Evolutionary conservation across 2,329 filamentous ascomycete species (phyloP).

Genomic region (Periconia digitata): DNA sequence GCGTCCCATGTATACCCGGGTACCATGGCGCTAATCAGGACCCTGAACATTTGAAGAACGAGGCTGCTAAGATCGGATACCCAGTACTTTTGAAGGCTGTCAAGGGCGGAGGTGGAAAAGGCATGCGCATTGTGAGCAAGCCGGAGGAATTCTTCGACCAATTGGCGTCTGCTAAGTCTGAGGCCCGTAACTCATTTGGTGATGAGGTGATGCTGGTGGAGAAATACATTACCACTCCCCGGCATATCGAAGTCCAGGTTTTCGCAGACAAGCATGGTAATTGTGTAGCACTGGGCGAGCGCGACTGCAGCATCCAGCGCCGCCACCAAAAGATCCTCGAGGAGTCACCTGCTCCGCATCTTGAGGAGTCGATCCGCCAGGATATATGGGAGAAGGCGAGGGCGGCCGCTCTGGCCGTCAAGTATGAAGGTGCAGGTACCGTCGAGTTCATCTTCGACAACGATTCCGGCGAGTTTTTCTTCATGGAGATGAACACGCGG

Average conservation of each 20-base stretch:
- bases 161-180: conserved; percentile 64
- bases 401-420: conserved; percentile 63
- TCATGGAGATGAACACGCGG: conserved; percentile 76
- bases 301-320: conserved; percentile 67
- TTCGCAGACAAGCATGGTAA: conserved; percentile 68
- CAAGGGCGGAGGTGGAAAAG: conserved; percentile 68
- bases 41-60: conserved; percentile 59
- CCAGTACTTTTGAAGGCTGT: conserved; percentile 68
- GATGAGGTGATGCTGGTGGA: conserved; percentile 69
- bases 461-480: conserved; percentile 66
- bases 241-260: conserved; percentile 68
- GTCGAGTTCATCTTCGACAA: conserved; percentile 73
- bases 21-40: conserved; percentile 90
- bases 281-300: conserved; percentile 64
- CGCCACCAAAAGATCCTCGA: conserved; percentile 69
- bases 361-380: conserved; percentile 60
- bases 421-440: conserved; percentile 67
- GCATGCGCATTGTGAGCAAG: conserved; percentile 64
- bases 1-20: conserved; percentile 92
- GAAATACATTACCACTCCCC: conserved; percentile 67
- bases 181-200: conserved; percentile 65
- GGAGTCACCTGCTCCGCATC: conserved; percentile 65
- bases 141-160: conserved; percentile 62
- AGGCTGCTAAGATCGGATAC: conserved; percentile 72
- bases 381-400: conserved; percentile 68